phyloP scores from a whole-genome alignment of 2,329 filamentous ascomycete species.

The Epichloe sibirici region DNA sequence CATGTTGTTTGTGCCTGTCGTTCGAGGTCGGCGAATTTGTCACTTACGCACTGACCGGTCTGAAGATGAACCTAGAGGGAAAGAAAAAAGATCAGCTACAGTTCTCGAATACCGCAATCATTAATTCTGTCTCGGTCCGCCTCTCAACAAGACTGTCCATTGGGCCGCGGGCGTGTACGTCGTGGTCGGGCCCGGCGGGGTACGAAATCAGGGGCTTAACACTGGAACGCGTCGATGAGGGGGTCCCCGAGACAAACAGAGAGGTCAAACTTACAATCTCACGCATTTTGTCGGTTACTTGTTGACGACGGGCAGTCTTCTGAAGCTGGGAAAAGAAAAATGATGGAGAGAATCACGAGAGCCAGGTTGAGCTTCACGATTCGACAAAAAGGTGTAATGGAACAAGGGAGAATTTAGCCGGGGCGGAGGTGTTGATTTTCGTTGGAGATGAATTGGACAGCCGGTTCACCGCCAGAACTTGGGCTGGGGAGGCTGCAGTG shows the following conservation, averaged over 20 bases:
- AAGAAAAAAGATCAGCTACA: conserved; percentile 38
- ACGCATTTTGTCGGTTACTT: conserved; percentile 42
- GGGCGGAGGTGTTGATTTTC: conserved; percentile 16
- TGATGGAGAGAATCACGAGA: conserved; percentile 15
- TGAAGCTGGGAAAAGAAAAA: conserved; percentile 7
- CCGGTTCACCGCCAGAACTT: conserved; percentile 16
- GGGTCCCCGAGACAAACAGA: conserved; percentile 7
- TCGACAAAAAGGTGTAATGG: conserved; percentile 14
- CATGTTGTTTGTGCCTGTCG: conserved; percentile 3
- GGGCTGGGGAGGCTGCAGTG: conserved; percentile 1
- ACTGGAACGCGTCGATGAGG: conserved; percentile 28
- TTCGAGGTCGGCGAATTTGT: neutral
- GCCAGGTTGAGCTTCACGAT: conserved; percentile 23
- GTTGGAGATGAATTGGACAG: conserved; percentile 12
- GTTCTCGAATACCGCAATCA: conserved; percentile 13
- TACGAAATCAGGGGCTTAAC: conserved; percentile 23
- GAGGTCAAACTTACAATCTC: conserved; percentile 48
- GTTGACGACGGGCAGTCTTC: conserved; percentile 12
- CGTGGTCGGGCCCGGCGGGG: conserved; percentile 18
- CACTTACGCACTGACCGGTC: conserved; percentile 94
- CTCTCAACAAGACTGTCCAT: neutral
- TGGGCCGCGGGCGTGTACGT: neutral
- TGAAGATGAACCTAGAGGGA: conserved; percentile 88
- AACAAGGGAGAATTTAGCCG: conserved; percentile 12
- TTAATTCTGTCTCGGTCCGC: neutral